Evolutionary conservation across 1,284 basidiomycete species (phyloP).

Genomic region (Puccinia triticina): DNA sequence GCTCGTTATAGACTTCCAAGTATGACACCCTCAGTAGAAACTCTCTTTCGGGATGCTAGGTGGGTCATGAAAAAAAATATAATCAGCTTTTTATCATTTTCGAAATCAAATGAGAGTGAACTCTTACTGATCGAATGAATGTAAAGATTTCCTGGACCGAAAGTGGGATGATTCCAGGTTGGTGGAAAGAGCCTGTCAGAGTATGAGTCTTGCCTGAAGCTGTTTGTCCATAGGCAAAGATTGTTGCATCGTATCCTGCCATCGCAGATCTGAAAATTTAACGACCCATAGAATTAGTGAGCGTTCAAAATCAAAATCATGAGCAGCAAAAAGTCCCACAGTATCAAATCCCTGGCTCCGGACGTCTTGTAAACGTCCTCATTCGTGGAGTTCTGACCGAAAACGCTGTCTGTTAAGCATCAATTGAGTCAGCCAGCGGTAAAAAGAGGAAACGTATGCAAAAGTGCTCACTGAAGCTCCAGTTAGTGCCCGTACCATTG

Average conservation of each 20-base stretch:
- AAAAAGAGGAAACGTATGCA: neutral
- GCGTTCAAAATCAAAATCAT: neutral
- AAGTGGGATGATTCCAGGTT: conserved; percentile 92
- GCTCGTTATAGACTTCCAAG: conserved; percentile 68
- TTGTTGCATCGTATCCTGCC: conserved; percentile 93
- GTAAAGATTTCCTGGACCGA: conserved; percentile 70
- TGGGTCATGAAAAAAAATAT: neutral
- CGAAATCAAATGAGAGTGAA: neutral
- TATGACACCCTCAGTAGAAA: conserved; percentile 66
- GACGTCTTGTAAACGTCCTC: conserved; percentile 24
- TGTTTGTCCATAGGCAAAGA: conserved; percentile 85
- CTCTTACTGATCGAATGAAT: conserved; percentile 56
- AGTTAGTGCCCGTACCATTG: neutral
- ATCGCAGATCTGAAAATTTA: conserved; percentile 72
- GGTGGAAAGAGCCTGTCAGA: conserved; percentile 74
- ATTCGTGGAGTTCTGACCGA: conserved; percentile 9
- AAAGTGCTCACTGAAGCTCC: neutral
- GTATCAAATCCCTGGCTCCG: conserved; percentile 31
- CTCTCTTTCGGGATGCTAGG: conserved; percentile 59
- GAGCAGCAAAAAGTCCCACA: neutral
- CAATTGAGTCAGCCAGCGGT: neutral
- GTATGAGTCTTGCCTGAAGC: conserved; percentile 92
- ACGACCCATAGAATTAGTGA: conserved; percentile 61
- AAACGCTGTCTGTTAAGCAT: conserved; percentile 8
- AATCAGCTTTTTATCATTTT: neutral